These are phyloP conservation scores for Neonectria hederae DNA, from an alignment of 2,329 filamentous ascomycete species.

Conservation along the genomic window DNA sequence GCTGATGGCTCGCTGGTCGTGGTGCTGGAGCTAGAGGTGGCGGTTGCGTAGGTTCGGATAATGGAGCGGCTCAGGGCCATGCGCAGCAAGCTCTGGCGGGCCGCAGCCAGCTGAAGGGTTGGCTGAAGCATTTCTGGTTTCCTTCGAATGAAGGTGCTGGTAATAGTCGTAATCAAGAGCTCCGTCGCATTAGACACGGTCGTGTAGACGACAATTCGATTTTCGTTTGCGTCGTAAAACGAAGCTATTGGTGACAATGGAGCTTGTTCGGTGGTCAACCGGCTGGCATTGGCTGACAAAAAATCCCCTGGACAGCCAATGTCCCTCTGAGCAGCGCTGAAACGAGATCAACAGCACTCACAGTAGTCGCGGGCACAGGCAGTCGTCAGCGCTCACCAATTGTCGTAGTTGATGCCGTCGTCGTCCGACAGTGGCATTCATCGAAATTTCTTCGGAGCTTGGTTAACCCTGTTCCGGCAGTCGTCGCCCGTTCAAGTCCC, in stretches of 20 bases:
- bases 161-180: slow-evolving; percentile 7
- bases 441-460: slow-evolving; percentile 44
- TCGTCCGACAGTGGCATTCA: slow-evolving; percentile 20
- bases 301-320: slow-evolving; percentile 18
- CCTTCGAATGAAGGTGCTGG: neutral
- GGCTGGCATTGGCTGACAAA: slow-evolving; percentile 20
- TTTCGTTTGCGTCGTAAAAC: slow-evolving; percentile 24
- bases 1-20: slow-evolving; percentile 36
- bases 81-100: slow-evolving; percentile 43
- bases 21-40: slow-evolving; percentile 22
- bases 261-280: slow-evolving; percentile 21
- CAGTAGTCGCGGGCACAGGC: slow-evolving; percentile 25
- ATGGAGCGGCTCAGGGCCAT: slow-evolving; percentile 41
- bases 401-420: slow-evolving; percentile 26
- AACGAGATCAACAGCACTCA: slow-evolving; percentile 20
- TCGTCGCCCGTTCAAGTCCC: neutral
- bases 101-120: slow-evolving; percentile 43
- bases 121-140: slow-evolving; percentile 44
- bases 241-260: slow-evolving; percentile 22
- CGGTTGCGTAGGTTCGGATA: slow-evolving; percentile 46
- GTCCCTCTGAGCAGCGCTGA: slow-evolving; percentile 16
- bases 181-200: slow-evolving; percentile 31
- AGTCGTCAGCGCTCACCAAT: slow-evolving; percentile 33
- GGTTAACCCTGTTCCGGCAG: slow-evolving; percentile 40
- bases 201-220: slow-evolving; percentile 21